phyloP scores from a whole-genome alignment of 805 yeast species.

The Candida peoriensis region DNA sequence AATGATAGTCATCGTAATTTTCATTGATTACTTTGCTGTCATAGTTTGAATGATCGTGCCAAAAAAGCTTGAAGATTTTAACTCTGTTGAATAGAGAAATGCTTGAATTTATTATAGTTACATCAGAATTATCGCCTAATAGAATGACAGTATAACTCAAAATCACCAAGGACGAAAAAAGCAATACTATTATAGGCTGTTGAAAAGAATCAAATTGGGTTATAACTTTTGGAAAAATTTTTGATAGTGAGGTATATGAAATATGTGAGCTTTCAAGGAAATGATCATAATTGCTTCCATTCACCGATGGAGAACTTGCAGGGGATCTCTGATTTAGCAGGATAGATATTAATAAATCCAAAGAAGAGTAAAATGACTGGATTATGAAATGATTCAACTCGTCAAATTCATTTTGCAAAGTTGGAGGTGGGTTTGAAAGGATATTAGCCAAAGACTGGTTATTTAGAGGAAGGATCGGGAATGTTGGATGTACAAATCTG shows the following conservation, averaged over 20 bases:
- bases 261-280: conserved; percentile 10
- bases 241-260: conserved; percentile 12
- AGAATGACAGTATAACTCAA: conserved; percentile 53
- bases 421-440: conserved; percentile 13
- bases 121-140: conserved; percentile 55
- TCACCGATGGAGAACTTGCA: conserved; percentile 2
- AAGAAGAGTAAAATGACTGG: conserved; percentile 14
- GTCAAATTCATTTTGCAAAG: conserved; percentile 15
- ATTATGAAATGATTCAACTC: conserved; percentile 15
- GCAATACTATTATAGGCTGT: conserved; percentile 12
- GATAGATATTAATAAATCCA: conserved; percentile 16
- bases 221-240: conserved; percentile 10
- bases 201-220: conserved; percentile 8
- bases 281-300: conserved; percentile 1
- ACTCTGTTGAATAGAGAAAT: conserved; percentile 55
- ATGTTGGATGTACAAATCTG: conserved; percentile 38
- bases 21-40: conserved; percentile 9
- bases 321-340: conserved; percentile 7
- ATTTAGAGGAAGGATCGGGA: conserved; percentile 34
- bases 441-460: conserved; percentile 17
- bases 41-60: conserved; percentile 9
- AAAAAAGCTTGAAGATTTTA: conserved; percentile 37
- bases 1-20: conserved; percentile 21
- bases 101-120: conserved; percentile 46
- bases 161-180: conserved; percentile 29